phyloP scores from a whole-genome alignment of 371 early-diverging fungal genomes.

The Mortierella sp. region DNA sequence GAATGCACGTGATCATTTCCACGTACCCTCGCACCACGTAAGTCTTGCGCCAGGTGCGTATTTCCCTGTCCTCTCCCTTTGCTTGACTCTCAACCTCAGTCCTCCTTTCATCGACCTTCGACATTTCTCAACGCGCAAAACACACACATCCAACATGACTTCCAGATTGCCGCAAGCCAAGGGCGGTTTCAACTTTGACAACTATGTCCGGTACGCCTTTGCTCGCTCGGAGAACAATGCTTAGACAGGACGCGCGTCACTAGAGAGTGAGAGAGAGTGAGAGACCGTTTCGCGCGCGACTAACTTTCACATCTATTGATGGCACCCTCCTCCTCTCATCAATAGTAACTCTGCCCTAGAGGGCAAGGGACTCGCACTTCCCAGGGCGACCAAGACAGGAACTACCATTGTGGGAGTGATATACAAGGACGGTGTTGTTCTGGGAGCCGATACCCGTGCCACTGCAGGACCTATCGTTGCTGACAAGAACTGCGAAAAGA shows the following conservation, averaged over 20 bases:
- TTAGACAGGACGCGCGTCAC: conserved; percentile 26
- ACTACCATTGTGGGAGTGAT: conserved; percentile 98
- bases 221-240: neutral
- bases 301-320: neutral
- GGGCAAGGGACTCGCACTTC: conserved; percentile 81
- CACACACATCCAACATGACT: conserved; percentile 38
- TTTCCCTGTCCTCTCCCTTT: too few relatives aligned
- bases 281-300: too few relatives aligned
- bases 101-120: too few relatives aligned
- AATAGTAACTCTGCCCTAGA: conserved; percentile 80
- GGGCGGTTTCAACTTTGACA: conserved; percentile 89
- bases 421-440: conserved; percentile 97
- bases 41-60: too few relatives aligned
- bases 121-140: too few relatives aligned
- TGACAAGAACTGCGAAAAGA: conserved; percentile 99
- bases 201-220: conserved; percentile 74
- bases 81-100: too few relatives aligned
- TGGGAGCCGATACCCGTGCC: conserved; percentile 99
- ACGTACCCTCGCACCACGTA: too few relatives aligned
- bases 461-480: conserved; percentile 98
- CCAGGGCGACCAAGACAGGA: conserved; percentile 97
- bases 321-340: neutral
- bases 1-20: too few relatives aligned
- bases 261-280: too few relatives aligned
- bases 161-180: conserved; percentile 55